Base-by-base conservation (phyloP, 148 eudicot species). In the Talinum fruticosum region DNA sequence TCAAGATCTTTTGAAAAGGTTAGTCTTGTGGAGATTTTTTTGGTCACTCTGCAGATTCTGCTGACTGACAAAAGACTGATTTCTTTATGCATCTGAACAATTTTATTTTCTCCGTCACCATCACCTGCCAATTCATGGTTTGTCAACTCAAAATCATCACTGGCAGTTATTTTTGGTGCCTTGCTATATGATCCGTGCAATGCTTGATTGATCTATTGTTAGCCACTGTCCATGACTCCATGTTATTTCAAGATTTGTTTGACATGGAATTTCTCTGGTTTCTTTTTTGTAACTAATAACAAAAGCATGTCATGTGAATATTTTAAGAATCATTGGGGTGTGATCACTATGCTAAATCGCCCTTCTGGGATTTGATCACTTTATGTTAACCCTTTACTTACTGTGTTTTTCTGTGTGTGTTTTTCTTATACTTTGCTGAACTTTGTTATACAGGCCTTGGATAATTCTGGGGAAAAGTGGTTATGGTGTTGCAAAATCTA, bases 401-500 rank as follows among this genome's bases (percentile, higher is more conserved):
- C 13, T n/a, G 38, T 26, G 45, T 73, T 33, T 29, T 64, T 33
- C 44, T 64, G 37, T 26, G 49, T 61, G 8, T 65, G 53, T 75
- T 44, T 38, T 47, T 38, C 62, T 76, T 24, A 53, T 59, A 28
- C 18, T 65, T 51, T 79, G 33, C 67, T 72, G 36, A 57, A 54
- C 30, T 37, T 79, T 66, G 41, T 76, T 47, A 36, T 77, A 75
- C 97, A 96, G 99, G 72, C 97, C 95, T 51, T 79, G 59, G 82
- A 80, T 90, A 38, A 96, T 96, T 69, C 74, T 93, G 85, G 87
- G 90, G 82, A 96, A 96, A 86, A 97, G 99, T 68, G 84, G 85
- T 72, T 66, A 87, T 54, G 99, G 99, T 71, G 90, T 97, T 47
- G 95, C 95, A 83, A 89, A 98, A 79, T 96, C 99, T 76, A 96